Evolutionary conservation across 75 land plant species (phyloP), one percentile per base, ranked within the genome.

Genomic region (Pinus tabuliformis): DNA sequence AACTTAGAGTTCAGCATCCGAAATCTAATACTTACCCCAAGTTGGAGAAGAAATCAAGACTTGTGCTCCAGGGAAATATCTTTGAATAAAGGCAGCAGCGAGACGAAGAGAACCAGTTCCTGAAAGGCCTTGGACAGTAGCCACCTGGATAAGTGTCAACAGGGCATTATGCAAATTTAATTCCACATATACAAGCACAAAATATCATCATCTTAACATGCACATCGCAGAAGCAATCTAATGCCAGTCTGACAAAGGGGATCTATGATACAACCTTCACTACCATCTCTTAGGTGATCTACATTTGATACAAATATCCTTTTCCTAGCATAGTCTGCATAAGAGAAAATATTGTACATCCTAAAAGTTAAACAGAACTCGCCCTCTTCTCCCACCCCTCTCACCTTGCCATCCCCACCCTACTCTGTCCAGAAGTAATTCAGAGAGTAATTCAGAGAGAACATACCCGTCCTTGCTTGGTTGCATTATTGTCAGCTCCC

Each of bases 21-120:
- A 65, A 45, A 21, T 58, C 20, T 17, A 21, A 75, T 66, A 37
- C 79, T 72, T 65, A 94, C 99, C 98, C 99, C 98, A 97, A 15
- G 99, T 89, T 62, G 99, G 99, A 83, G 98, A 90, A 60, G 99
- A 95, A 70, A 97, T 89, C 61, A 95, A 49, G 73, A 88, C 92
- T 79, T 91, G 87, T 57, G 87, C 85, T 16, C 90, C 99, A 82
- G 98, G 95, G 81, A 94, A 89, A 81, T 97, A 95, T 78, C 95
- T 76, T 76, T 94, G 86, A 62, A 97, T 95, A 45, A 97, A 85
- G 71, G 95, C 98, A n/a, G 98, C 98, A 74, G 93, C 99, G 36
- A 97, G 91, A 58, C 99, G 88, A 39, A 97, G 95, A 78, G 99
- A 94, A 28, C 98, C 98, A 66, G 98, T 94, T 49, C 99, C 99